Conservation (phyloP, 2,329 filamentous ascomycete species). For the Stemphylium vesicarium region DNA sequence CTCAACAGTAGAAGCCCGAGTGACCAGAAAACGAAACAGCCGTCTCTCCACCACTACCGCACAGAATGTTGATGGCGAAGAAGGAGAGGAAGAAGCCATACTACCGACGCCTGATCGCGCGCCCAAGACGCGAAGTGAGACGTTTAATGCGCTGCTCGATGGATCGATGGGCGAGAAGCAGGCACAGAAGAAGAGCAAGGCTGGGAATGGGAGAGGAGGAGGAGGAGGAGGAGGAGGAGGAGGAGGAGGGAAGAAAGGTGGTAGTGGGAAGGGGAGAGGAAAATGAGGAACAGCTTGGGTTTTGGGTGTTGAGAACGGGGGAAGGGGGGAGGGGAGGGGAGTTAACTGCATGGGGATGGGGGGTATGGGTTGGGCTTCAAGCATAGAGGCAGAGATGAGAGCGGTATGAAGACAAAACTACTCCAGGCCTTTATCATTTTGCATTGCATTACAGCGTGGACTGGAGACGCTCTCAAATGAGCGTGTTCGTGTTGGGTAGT, state of each 20-base stretch:
- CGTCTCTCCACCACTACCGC: constrained; percentile 10
- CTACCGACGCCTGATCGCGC: constrained; percentile 10
- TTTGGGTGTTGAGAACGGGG: too few species aligned
- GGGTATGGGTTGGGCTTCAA: too few species aligned
- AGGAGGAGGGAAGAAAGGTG: background rate
- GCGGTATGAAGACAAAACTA: too few species aligned
- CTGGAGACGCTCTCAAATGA: too few species aligned
- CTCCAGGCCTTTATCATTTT: too few species aligned
- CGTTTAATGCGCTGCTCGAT: constrained; percentile 31
- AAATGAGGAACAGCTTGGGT: too few species aligned
- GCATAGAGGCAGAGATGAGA: too few species aligned
- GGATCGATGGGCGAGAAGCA: constrained; percentile 21
- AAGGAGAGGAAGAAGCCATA: background rate
- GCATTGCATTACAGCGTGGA: too few species aligned
- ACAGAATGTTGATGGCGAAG: background rate
- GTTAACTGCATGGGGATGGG: too few species aligned
- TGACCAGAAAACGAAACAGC: constrained; percentile 7
- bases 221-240: background rate
- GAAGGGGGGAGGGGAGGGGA: too few species aligned
- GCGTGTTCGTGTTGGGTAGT: too few species aligned
- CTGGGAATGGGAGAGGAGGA: background rate
- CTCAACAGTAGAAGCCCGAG: constrained; percentile 1
- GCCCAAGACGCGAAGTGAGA: constrained; percentile 33
- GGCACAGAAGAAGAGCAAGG: constrained; percentile 14
- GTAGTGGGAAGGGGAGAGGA: too few species aligned